Conservation (phyloP, 169 alveolate genomes). For the Cryptosporidium sp. region DNA sequence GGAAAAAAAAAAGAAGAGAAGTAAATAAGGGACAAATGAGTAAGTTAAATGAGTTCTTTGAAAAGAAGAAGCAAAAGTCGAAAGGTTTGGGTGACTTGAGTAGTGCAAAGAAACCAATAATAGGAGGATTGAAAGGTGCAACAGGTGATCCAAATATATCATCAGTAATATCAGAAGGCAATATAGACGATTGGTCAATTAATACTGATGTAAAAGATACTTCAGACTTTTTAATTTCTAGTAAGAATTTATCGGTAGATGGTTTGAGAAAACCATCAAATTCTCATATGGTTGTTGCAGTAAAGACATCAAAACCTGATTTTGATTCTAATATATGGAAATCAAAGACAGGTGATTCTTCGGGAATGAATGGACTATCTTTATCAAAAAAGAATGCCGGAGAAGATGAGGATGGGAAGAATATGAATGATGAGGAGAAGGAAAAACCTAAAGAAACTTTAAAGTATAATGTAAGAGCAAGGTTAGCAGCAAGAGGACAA, state of each 20-base stretch:
- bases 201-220: slow-evolving; percentile 46
- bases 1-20: not conserved
- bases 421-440: not conserved
- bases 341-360: slow-evolving; percentile 50
- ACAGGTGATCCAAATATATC: slow-evolving; percentile 37
- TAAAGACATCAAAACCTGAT: slow-evolving; percentile 71
- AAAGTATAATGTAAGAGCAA: slow-evolving; percentile 68
- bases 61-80: slow-evolving; percentile 58
- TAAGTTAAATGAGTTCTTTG: slow-evolving; percentile 64
- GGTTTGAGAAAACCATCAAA: slow-evolving; percentile 39
- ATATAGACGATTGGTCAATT: slow-evolving; percentile 67
- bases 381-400: not conserved
- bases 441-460: slow-evolving; percentile 55
- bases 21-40: slow-evolving; percentile 18
- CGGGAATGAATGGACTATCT: not conserved
- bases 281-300: slow-evolving; percentile 65
- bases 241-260: not conserved
- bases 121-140: slow-evolving; percentile 29
- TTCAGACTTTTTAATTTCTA: slow-evolving; percentile 16
- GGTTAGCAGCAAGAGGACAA: slow-evolving; percentile 75
- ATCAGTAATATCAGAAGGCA: slow-evolving; percentile 34
- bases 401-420: not conserved
- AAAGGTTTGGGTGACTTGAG: slow-evolving; percentile 50
- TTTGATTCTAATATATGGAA: slow-evolving; percentile 75
- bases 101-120: slow-evolving; percentile 8